phyloP scores from a whole-genome alignment of 257 asterid species.

The Nyctanthes arbortristis region DNA sequence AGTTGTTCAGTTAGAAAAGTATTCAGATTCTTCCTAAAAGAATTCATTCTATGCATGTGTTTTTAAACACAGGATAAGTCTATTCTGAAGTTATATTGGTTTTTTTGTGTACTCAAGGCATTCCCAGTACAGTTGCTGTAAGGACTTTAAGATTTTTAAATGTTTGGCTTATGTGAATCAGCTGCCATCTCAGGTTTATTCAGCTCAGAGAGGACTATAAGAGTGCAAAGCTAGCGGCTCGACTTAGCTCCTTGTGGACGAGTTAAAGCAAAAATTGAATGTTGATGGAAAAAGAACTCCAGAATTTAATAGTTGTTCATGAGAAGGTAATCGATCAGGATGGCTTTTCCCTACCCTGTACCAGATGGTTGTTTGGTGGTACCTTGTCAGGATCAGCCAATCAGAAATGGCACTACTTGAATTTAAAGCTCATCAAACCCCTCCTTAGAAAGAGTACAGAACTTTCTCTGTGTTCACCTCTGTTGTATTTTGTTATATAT shows the following conservation, averaged over 20 bases:
- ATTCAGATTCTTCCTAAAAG: not conserved
- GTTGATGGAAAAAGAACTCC: not conserved
- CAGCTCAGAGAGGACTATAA: conserved; percentile 29
- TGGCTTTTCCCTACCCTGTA: not conserved
- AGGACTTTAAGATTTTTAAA: not conserved
- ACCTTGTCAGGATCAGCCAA: not conserved
- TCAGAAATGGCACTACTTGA: not conserved
- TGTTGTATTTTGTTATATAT: not conserved
- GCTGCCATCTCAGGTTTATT: conserved; percentile 22
- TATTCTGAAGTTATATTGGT: not conserved
- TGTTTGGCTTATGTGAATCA: not conserved
- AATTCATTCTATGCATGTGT: not conserved
- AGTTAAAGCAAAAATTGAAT: conserved; percentile 13
- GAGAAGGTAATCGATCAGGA: not conserved
- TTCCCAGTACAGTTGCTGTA: not conserved
- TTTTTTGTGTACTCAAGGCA: not conserved
- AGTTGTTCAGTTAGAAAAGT: not conserved
- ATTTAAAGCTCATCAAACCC: not conserved
- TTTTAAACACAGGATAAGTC: not conserved
- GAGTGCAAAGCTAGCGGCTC: conserved; percentile 27
- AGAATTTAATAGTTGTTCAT: not conserved
- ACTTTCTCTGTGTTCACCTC: not conserved
- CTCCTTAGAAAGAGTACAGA: not conserved
- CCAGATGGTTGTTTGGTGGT: not conserved
- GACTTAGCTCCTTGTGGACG: conserved; percentile 22